A percentile compares a stretch with the other conserved stretches of the same genome.
Conservation (phyloP, 257 asterid genomes). For the Leonotis leonurus region DNA sequence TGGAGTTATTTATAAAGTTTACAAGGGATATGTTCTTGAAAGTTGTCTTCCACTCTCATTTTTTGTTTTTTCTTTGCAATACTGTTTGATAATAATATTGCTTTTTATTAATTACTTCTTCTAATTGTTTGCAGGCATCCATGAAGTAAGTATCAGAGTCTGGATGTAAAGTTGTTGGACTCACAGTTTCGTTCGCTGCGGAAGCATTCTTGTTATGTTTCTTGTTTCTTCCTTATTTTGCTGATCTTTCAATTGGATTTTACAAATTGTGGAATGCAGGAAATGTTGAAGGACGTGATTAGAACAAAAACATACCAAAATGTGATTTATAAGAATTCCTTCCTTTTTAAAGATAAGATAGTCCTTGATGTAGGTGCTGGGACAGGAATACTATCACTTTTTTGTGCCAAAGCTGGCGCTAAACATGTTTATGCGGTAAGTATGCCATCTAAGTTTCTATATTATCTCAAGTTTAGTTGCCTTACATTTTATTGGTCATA, state of each 20-base stretch:
- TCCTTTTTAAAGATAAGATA: conserved; percentile 82
- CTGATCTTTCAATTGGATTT: background rate
- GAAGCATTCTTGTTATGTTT: conserved; percentile 4
- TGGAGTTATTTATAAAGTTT: background rate
- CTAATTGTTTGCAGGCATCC: conserved; percentile 68
- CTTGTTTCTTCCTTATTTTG: background rate
- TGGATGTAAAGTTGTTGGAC: conserved; percentile 19
- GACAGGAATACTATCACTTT: conserved; percentile 93
- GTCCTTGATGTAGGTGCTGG: conserved; percentile 99
- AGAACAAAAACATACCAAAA: conserved; percentile 88
- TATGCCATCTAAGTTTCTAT: background rate
- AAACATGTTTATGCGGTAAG: conserved; percentile 40
- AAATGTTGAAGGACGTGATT: conserved; percentile 85
- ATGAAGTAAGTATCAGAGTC: conserved; percentile 61
- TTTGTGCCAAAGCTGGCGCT: conserved; percentile 97
- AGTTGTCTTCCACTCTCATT: background rate
- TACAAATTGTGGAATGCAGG: conserved; percentile 40
- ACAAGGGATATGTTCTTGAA: background rate
- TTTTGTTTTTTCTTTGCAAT: background rate
- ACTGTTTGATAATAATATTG: no score
- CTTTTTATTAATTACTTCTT: background rate
- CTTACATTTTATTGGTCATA: background rate
- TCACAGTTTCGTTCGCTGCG: background rate
- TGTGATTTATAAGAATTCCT: conserved; percentile 78
- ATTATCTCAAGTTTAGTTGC: background rate